A percentile compares a stretch with the other conserved stretches of the same genome.
phyloP scores from a whole-genome alignment of 768 basidiomycete genomes.

The Phaeotremella skinneri region DNA sequence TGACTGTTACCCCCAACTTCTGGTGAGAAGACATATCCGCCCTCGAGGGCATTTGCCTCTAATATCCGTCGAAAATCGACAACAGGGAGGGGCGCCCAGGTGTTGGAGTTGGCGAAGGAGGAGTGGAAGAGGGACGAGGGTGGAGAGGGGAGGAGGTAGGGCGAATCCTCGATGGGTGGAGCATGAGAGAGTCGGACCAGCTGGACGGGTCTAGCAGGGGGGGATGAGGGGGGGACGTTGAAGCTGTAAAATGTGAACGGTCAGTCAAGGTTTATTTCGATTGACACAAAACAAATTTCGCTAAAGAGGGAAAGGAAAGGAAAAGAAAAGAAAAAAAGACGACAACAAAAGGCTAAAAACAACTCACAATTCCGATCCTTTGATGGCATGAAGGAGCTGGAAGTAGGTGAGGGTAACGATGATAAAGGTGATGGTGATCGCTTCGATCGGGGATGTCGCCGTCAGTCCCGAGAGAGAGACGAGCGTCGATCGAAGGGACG shows the following conservation, averaged over 20 bases:
- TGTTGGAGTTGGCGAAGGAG: constrained; percentile 27
- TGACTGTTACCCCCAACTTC: constrained; percentile 34
- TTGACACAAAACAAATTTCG: not conserved
- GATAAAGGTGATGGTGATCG: constrained; percentile 84
- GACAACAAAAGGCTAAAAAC: not conserved
- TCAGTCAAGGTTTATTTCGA: not conserved
- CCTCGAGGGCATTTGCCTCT: constrained; percentile 51
- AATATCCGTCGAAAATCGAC: constrained; percentile 65
- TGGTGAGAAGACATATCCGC: constrained; percentile 56
- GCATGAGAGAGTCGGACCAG: constrained; percentile 35
- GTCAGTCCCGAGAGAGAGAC: constrained; percentile 44
- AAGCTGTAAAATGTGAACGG: constrained; percentile 8
- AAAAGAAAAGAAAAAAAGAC: not conserved
- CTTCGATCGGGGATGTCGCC: constrained; percentile 59
- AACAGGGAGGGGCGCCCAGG: constrained; percentile 33
- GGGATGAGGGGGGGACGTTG: constrained; percentile 29
- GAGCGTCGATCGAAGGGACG: constrained; percentile 35
- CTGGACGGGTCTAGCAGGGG: constrained; percentile 33
- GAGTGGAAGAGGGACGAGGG: constrained; percentile 22
- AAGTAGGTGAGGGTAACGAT: constrained; percentile 92
- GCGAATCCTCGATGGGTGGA: constrained; percentile 15
- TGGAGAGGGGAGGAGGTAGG: constrained; percentile 14
- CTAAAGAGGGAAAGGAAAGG: no score
- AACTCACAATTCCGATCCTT: constrained; percentile 64
- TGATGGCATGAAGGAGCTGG: constrained; percentile 84